Evolutionary conservation across 208 protist genomes (phyloP).

Genomic region (Trypanosomatidae sp.): DNA sequence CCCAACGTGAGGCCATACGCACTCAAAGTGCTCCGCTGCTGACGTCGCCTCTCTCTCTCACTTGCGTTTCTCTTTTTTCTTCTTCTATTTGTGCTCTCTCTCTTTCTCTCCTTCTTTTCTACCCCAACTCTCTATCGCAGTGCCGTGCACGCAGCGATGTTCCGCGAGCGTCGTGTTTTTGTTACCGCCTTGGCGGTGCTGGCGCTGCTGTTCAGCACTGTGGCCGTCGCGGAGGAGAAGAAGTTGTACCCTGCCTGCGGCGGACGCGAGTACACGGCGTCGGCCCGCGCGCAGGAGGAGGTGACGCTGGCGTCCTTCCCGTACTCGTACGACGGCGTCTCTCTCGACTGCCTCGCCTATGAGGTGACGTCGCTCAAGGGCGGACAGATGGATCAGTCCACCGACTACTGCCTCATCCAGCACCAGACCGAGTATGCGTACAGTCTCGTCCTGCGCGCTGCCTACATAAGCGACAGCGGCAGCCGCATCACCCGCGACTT

Average conservation of each 20-base stretch:
- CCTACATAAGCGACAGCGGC: conserved; percentile 26
- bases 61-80: too few relatives aligned
- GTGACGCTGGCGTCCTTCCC: conserved; percentile 23
- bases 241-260: conserved; percentile 62
- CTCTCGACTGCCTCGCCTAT: conserved; percentile 62
- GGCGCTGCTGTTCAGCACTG: too few relatives aligned
- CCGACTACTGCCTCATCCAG: conserved; percentile 56
- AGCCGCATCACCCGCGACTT: conserved; percentile 29
- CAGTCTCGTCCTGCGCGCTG: conserved; percentile 40
- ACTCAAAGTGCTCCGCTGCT: too few relatives aligned
- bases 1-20: too few relatives aligned
- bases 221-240: too few relatives aligned
- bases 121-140: too few relatives aligned
- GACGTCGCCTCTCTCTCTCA: too few relatives aligned
- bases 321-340: conserved; percentile 10
- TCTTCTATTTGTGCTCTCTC: too few relatives aligned
- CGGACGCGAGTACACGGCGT: conserved; percentile 20
- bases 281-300: conserved; percentile 19
- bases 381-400: conserved; percentile 18
- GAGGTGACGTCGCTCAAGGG: conserved; percentile 51
- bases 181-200: too few relatives aligned
- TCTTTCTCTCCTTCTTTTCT: too few relatives aligned
- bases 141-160: too few relatives aligned
- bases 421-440: conserved; percentile 75
- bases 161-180: too few relatives aligned